Conservation (phyloP, 345 rosid genomes). For the sweet orange (Citrus sinensis) region DNA sequence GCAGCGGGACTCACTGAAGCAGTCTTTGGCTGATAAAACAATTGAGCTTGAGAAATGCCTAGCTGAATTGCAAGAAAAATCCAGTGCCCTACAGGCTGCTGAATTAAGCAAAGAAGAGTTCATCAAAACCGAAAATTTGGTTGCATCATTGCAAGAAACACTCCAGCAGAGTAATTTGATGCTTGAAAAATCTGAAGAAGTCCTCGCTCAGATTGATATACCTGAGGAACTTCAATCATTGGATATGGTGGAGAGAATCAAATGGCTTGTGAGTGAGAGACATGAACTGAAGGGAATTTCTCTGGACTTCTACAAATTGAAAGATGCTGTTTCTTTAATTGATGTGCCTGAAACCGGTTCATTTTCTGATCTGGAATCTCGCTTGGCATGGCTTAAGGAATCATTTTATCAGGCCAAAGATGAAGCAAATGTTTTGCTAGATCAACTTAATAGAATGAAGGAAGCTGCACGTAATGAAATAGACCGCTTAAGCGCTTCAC, state of each 20-base stretch:
- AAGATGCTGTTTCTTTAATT: conserved; percentile 46
- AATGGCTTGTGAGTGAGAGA: conserved; percentile 72
- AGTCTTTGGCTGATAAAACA: conserved; percentile 62
- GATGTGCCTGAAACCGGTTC: conserved; percentile 62
- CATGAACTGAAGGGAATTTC: conserved; percentile 40
- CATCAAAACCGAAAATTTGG: conserved; percentile 43
- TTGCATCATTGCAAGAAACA: conserved; percentile 63
- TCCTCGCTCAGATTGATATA: conserved; percentile 40
- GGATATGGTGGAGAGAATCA: conserved; percentile 52
- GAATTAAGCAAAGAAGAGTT: conserved; percentile 54
- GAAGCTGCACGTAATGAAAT: conserved; percentile 45
- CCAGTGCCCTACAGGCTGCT: conserved; percentile 52
- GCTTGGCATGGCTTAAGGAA: conserved; percentile 64
- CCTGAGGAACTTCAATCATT: conserved; percentile 54
- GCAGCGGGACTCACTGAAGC: conserved; percentile 81
- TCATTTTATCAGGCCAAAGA: conserved; percentile 51
- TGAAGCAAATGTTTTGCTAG: conserved; percentile 44
- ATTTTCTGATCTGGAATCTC: conserved; percentile 52
- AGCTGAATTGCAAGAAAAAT: conserved; percentile 60
- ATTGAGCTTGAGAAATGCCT: conserved; percentile 69
- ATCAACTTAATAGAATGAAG: conserved; percentile 41
- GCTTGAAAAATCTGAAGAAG: conserved; percentile 53
- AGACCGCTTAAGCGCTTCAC: conserved; percentile 51
- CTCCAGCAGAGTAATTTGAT: conserved; percentile 43
- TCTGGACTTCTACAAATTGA: conserved; percentile 53